Evolutionary conservation across 1,139 yeast species (phyloP), one percentile per base, ranked within the genome.

Genomic region (Saccharomyces uvarum): DNA sequence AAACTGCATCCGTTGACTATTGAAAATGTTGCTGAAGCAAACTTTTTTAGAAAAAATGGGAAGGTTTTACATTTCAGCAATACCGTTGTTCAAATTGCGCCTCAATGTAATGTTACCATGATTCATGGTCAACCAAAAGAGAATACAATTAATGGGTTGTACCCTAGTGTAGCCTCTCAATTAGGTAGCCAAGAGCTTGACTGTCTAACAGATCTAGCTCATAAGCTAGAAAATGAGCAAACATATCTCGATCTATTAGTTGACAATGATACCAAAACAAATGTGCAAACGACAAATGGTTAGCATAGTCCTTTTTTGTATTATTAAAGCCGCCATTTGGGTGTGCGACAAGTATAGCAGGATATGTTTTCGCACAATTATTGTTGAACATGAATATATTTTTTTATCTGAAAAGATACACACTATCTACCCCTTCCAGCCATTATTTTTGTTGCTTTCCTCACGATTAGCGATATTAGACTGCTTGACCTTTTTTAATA

Each of bases 31-130:
- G 96, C 90, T 73, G 97, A 91, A 80, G 99, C 97, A 73, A 93
- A 91, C 83, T 88, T 93, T 81, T 91, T 93, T 86, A 88, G 80
- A 76, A 96, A 88, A 63, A 97, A 91, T 74, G 98, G 98, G 72
- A 86, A 86, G 73, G 97, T 93, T 64, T 80, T 93, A 75, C 97
- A 91, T 80, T 90, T 93, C 83, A 85, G 86, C 81, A 86, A 93
- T 76, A 96, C 89, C 64, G 89, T 90, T 78, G 96, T 91, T 64
- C 97, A 91, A 80, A 90, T 91, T 66, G 91, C 97, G 66, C 84
- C 88, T 68, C 86, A 86, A 69, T 81, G 86, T 80, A 91, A 93
- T 85, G 88, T 96, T 62, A 88, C 88, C 74, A 96, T 96, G 66
- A 86, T 93, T 82, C 88, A 90, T 75, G 99, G 99, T 75, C 83